Base-by-base conservation (phyloP, 306 rosid species). In the Senna tora region DNA sequence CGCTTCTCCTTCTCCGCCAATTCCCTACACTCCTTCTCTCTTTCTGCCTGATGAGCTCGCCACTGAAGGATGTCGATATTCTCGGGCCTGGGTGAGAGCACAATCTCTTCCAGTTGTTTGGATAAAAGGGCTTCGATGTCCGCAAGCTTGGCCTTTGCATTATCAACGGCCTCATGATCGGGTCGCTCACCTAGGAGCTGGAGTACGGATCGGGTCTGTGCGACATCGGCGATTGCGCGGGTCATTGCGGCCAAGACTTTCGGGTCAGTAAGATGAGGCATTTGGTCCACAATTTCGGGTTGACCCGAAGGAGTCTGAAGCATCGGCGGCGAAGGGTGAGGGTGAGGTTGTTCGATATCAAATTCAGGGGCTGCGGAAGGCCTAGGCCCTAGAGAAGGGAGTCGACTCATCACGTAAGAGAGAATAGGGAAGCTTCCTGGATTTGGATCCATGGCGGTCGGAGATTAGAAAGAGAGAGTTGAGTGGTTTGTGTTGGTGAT, bases 171-270 rank as follows among this genome's bases (percentile, higher is more conserved):
- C 77, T 94, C 96, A 62, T 94, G 99, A 32, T 91, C 91, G 14
- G 97, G 96, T 6, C 96, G 77, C 30, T 85, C 83, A 42, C 99
- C 99, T 10, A 94, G 83, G 6, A 85, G 74, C 5, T 65, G 75
- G 28, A 94, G 95, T 5, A 91, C 84, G 9, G 88, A 80, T 62
- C 99, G 92, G 72, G 97, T 76, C 83, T 91, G 93, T 20, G 95
- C 58, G 46, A 94, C 99, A 33, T 94, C 99, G 13, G 95, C 33
- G 16, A 94, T 75, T 14, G 93, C 97, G 3, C 78, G 82, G 33
- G 87, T 86, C 99, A 94, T 94, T 30, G 97, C 53, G 9, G 79
- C 92, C 12, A 94, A 16, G 5, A 94, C 47, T 42, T 77, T 78
- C 1, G 97, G 97, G 74, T 91, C 87, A 0, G 80, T 19, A 0